phyloP scores from a whole-genome alignment of 495 filamentous ascomycete genomes.

The Aspergillus wentii region DNA sequence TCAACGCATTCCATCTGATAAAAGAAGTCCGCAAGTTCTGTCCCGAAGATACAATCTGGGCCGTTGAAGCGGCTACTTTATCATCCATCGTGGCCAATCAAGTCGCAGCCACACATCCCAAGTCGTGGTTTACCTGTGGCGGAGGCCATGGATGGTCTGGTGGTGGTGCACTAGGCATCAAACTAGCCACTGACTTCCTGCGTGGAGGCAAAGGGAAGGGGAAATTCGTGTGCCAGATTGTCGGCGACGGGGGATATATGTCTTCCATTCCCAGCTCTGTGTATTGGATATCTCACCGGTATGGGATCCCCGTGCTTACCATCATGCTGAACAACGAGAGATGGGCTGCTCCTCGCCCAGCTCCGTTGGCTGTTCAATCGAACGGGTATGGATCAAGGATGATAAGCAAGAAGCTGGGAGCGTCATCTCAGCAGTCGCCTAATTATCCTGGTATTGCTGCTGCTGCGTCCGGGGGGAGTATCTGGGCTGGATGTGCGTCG shows the following conservation, averaged over 20 bases:
- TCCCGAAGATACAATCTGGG: constrained; percentile 14
- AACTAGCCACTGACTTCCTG: constrained; percentile 14
- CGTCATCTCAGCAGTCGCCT: too few species aligned
- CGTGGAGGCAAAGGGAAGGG: constrained; percentile 1
- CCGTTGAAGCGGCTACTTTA: constrained; percentile 19
- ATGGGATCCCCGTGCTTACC: constrained; percentile 22
- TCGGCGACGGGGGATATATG: constrained; percentile 25
- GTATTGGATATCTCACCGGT: constrained; percentile 22
- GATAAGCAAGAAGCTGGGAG: too few species aligned
- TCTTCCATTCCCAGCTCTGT: constrained; percentile 21
- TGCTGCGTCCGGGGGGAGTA: too few species aligned
- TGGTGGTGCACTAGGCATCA: constrained; percentile 23
- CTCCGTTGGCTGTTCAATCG: constrained; percentile 14
- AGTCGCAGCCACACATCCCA: constrained; percentile 14
- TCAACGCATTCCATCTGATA: constrained; percentile 14
- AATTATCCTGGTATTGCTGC: too few species aligned
- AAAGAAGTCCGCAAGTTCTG: constrained; percentile 8
- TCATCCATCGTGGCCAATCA: too few species aligned
- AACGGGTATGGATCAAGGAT: too few species aligned
- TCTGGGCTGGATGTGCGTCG: too few species aligned
- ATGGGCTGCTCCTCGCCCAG: constrained; percentile 15
- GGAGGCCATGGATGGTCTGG: constrained; percentile 26
- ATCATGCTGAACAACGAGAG: constrained; percentile 25
- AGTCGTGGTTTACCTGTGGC: constrained; percentile 22
- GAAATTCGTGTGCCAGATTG: constrained; percentile 19